Conservation (phyloP, 1,139 yeast genomes). For the Kurtzmaniella natalensis region DNA sequence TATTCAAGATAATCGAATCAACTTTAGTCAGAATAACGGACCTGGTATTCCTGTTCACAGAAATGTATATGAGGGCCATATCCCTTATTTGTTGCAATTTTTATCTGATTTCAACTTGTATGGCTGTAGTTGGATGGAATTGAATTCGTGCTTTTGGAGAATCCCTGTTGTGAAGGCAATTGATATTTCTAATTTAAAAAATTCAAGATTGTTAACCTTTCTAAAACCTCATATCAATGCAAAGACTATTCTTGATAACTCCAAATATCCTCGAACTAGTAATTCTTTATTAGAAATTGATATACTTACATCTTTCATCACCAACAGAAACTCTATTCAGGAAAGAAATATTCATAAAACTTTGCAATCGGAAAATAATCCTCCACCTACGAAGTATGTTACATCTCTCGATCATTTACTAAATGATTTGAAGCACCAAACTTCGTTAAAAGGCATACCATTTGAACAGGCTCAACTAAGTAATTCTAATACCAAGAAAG, state of each 20-base stretch:
- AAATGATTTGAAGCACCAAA: slow-evolving; percentile 56
- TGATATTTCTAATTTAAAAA: slow-evolving; percentile 1
- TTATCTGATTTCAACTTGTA: slow-evolving; percentile 76
- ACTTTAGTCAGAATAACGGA: slow-evolving; percentile 5
- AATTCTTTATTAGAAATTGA: slow-evolving; percentile 68
- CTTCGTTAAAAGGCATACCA: slow-evolving; percentile 36
- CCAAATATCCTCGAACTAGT: slow-evolving; percentile 49
- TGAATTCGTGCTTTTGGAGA: slow-evolving; percentile 32
- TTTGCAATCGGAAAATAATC: slow-evolving; percentile 17
- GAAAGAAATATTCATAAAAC: slow-evolving; percentile 45
- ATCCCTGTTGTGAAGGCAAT: slow-evolving; percentile 27
- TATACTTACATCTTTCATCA: slow-evolving; percentile 51
- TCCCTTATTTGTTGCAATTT: slow-evolving; percentile 75
- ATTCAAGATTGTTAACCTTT: not conserved
- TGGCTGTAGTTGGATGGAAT: slow-evolving; percentile 75
- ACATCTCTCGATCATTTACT: slow-evolving; percentile 60
- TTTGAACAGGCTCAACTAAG: slow-evolving; percentile 10
- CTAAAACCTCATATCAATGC: slow-evolving; percentile 12
- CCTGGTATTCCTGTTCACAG: not conserved
- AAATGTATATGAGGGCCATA: slow-evolving; percentile 64
- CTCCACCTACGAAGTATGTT: slow-evolving; percentile 30
- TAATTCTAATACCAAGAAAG: slow-evolving; percentile 6
- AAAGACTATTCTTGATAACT: slow-evolving; percentile 22
- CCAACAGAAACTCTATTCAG: slow-evolving; percentile 45
- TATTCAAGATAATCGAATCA: slow-evolving; percentile 46